These are phyloP conservation scores for Fusarium staphyleae DNA, from an alignment of 2,329 filamentous ascomycete genomes.

Conservation along the genomic window DNA sequence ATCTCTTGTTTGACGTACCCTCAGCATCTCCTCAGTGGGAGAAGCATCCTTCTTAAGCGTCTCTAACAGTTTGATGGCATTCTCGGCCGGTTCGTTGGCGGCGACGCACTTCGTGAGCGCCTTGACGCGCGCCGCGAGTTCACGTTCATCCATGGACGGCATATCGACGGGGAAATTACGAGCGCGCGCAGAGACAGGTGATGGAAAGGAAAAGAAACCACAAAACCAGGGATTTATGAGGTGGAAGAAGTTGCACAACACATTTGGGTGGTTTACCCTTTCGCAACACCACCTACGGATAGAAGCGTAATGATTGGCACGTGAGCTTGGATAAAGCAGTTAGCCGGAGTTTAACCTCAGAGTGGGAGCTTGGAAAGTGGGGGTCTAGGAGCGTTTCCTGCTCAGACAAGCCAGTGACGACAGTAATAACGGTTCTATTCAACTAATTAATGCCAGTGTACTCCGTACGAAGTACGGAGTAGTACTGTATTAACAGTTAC, in stretches of 20 bases:
- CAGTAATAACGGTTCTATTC: background rate
- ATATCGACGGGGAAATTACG: conserved; percentile 6
- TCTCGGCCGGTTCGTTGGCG: conserved; percentile 75
- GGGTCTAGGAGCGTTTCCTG: background rate
- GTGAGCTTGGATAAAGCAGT: conserved; percentile 17
- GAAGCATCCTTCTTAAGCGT: conserved; percentile 80
- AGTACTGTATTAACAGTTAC: background rate
- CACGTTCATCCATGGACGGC: conserved; percentile 75
- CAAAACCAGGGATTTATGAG: conserved; percentile 1
- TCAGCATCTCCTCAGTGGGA: conserved; percentile 87
- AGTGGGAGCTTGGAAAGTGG: background rate
- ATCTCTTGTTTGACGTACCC: conserved; percentile 59
- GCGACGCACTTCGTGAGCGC: conserved; percentile 80
- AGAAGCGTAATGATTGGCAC: conserved; percentile 24
- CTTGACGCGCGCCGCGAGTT: conserved; percentile 79
- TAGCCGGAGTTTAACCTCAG: conserved; percentile 27
- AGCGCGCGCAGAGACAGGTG: background rate
- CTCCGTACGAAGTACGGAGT: no score
- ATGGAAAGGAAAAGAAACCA: conserved; percentile 3
- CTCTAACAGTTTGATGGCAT: conserved; percentile 76
- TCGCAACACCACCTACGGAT: conserved; percentile 10
- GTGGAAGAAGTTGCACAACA: conserved; percentile 23
- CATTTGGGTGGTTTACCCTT: conserved; percentile 15
- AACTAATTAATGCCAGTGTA: no score
- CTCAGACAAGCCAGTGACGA: conserved; percentile 2